These are phyloP conservation scores for Gloeostereum incarnatum DNA, from an alignment of 768 basidiomycete genomes.

Conservation along the genomic window DNA sequence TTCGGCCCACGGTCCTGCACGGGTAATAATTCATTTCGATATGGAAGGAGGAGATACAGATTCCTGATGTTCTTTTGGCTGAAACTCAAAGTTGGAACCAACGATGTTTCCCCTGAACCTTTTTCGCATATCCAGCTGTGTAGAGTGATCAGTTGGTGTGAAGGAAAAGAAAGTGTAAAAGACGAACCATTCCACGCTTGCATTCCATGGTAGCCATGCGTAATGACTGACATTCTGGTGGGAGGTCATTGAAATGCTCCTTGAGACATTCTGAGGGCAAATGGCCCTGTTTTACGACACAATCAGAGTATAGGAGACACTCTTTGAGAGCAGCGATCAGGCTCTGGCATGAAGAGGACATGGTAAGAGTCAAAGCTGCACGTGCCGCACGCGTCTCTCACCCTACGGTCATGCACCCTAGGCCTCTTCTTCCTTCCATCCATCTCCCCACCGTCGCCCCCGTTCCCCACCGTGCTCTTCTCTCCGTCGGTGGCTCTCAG, in stretches of 20 bases:
- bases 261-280: conserved; percentile 84
- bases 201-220: conserved; percentile 84
- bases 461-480: conserved; percentile 53
- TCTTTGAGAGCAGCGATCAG: conserved; percentile 73
- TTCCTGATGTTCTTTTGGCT: conserved; percentile 13
- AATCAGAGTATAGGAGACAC: conserved; percentile 80
- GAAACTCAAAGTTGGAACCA: conserved; percentile 40
- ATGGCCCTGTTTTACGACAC: conserved; percentile 68
- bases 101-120: conserved; percentile 68
- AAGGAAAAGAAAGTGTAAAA: not conserved
- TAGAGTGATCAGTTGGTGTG: not conserved
- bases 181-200: conserved; percentile 79
- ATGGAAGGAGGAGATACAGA: no score
- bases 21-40: no score
- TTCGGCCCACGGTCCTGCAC: no score
- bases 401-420: conserved; percentile 5
- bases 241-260: conserved; percentile 65
- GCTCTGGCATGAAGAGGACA: conserved; percentile 77
- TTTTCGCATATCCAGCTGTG: conserved; percentile 77
- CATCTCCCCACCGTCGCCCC: conserved; percentile 45
- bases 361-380: no score
- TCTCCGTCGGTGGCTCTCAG: conserved; percentile 77
- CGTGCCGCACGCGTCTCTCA: conserved; percentile 1
- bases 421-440: not conserved
- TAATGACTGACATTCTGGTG: conserved; percentile 71